A percentile compares a stretch with the other conserved stretches of the same genome.
phyloP scores from a whole-genome alignment of 2,329 filamentous ascomycete genomes.

The Neopestalotiopsis sp. region DNA sequence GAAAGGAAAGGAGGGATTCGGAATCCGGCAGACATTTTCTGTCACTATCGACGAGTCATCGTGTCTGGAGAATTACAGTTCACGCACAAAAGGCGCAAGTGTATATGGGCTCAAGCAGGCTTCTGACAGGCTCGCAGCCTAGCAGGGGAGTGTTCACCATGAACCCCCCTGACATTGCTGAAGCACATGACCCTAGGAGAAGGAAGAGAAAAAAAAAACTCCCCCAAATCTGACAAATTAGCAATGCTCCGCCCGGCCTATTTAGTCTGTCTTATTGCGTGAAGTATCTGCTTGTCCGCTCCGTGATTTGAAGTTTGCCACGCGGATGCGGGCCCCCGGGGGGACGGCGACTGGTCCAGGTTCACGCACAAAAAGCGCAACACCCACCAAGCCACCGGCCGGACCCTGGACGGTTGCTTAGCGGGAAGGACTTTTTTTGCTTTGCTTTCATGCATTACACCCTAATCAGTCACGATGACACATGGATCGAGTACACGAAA shows the following conservation, averaged over 20 bases:
- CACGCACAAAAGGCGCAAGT: conserved; percentile 7
- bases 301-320: background rate
- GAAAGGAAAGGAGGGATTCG: background rate
- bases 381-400: background rate
- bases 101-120: background rate
- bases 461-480: background rate
- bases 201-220: background rate
- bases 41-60: conserved; percentile 11
- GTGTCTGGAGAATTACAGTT: background rate
- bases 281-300: background rate
- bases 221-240: background rate
- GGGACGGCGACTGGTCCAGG: conserved; percentile 5
- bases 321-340: background rate
- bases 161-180: background rate
- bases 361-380: conserved; percentile 17
- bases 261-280: background rate
- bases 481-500: background rate
- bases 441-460: background rate
- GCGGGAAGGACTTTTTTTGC: background rate
- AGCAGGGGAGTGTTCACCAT: background rate
- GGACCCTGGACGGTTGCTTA: background rate
- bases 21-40: background rate
- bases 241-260: background rate
- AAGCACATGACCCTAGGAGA: background rate
- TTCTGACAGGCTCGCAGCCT: background rate